Percentiles rank a stretch among this genome's conserved stretches.
Evolutionary conservation across 2,329 filamentous ascomycete genomes (phyloP).

Genomic region (Didymella arachidicola): DNA sequence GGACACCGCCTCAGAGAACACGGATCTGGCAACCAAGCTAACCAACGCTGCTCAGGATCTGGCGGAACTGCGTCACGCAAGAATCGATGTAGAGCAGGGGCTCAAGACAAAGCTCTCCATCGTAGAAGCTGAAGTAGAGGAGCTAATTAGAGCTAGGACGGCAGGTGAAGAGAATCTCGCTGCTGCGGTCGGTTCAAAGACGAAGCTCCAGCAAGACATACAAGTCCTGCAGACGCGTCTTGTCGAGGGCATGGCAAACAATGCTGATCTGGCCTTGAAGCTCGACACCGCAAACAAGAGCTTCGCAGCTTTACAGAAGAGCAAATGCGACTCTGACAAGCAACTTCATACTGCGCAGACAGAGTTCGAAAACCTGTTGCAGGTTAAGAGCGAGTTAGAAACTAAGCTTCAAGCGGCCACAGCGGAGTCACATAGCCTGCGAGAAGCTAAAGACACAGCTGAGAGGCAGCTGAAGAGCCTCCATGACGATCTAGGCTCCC

Average conservation of each 20-base stretch:
- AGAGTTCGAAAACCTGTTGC: conserved; percentile 27
- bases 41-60: neutral
- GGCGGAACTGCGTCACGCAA: neutral
- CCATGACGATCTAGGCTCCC: neutral
- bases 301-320: neutral
- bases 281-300: neutral
- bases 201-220: conserved; percentile 7
- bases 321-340: conserved; percentile 23
- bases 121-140: conserved; percentile 27
- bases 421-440: neutral
- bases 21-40: conserved; percentile 1
- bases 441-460: conserved; percentile 3
- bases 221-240: conserved; percentile 1
- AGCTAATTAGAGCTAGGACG: conserved; percentile 23
- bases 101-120: conserved; percentile 23
- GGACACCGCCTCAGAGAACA: neutral
- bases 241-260: neutral
- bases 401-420: conserved; percentile 1
- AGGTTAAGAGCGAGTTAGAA: conserved; percentile 21
- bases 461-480: conserved; percentile 1
- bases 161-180: conserved; percentile 16
- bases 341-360: conserved; percentile 25
- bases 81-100: neutral
- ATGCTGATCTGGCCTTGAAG: neutral
- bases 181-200: neutral